A percentile compares a stretch with the other conserved stretches of the same genome.
phyloP scores from a whole-genome alignment of 805 yeast species.

The Barnettozyma vustinii region DNA sequence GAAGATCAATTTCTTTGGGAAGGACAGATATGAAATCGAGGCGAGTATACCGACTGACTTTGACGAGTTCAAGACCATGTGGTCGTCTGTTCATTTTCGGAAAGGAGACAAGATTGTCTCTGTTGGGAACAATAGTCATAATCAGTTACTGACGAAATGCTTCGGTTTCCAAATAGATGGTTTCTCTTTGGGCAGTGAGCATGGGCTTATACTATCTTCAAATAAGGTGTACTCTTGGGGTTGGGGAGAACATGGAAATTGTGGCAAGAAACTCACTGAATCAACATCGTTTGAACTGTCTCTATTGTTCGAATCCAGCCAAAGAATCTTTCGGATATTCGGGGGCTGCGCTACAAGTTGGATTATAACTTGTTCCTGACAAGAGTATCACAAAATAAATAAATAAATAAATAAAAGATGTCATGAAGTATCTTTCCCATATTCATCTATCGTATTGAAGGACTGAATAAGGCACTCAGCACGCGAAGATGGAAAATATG shows the following conservation, averaged over 20 bases:
- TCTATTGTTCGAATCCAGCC: slow-evolving; percentile 30
- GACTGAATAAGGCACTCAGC: slow-evolving; percentile 17
- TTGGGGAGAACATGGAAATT: slow-evolving; percentile 99
- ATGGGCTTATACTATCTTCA: slow-evolving; percentile 46
- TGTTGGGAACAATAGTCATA: slow-evolving; percentile 72
- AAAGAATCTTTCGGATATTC: background rate
- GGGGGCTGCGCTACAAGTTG: slow-evolving; percentile 41
- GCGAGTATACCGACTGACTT: slow-evolving; percentile 4
- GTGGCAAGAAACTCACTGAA: slow-evolving; percentile 42
- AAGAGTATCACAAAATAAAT: background rate
- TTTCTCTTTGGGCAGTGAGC: slow-evolving; percentile 73
- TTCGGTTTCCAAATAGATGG: slow-evolving; percentile 18
- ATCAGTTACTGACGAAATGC: slow-evolving; percentile 42
- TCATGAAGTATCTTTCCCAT: slow-evolving; percentile 76
- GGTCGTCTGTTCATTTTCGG: slow-evolving; percentile 69
- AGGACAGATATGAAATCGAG: slow-evolving; percentile 26
- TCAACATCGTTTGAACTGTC: slow-evolving; percentile 29
- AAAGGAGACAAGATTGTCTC: slow-evolving; percentile 34
- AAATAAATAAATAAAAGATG: slow-evolving; percentile 36
- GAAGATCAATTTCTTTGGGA: slow-evolving; percentile 29
- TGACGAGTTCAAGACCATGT: slow-evolving; percentile 47
- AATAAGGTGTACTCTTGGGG: slow-evolving; percentile 74
- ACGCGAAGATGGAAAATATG: slow-evolving; percentile 75
- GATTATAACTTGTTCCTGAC: slow-evolving; percentile 41
- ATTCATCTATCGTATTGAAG: slow-evolving; percentile 51